phyloP scores from a whole-genome alignment of 2,329 filamentous ascomycete species.

The Monosporascus sp. region DNA sequence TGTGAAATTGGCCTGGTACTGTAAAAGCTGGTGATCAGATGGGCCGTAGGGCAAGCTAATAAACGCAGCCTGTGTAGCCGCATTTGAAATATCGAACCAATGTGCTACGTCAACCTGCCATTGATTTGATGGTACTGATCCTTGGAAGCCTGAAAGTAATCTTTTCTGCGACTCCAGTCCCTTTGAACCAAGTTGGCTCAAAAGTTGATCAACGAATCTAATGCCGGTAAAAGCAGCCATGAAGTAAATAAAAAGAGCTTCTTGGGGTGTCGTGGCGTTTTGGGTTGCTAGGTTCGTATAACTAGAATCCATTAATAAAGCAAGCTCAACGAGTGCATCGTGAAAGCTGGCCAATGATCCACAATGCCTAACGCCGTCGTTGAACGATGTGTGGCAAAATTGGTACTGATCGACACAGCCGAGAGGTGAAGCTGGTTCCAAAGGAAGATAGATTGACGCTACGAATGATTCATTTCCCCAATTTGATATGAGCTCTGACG shows the following conservation, averaged over 20 bases:
- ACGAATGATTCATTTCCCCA: too few species aligned
- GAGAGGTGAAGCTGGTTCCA: conserved; percentile 5
- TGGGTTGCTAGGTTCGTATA: neutral
- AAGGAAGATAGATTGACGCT: neutral
- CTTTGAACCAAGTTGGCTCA: neutral
- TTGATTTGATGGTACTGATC: conserved; percentile 29
- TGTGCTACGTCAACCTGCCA: conserved; percentile 16
- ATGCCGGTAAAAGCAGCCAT: rapidly evolving
- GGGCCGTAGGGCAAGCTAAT: neutral
- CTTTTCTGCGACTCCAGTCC: neutral
- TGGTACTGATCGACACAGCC: conserved; percentile 7
- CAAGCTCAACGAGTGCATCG: neutral
- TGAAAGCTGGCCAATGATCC: neutral
- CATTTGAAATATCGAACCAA: neutral
- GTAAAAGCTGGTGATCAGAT: neutral
- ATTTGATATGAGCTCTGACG: too few species aligned
- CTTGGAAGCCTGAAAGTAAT: neutral
- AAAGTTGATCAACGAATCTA: too few species aligned
- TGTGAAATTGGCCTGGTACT: neutral
- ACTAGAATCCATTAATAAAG: neutral
- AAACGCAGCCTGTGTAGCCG: neutral
- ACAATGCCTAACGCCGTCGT: neutral
- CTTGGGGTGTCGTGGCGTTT: neutral
- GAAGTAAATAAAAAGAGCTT: neutral
- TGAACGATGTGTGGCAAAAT: conserved; percentile 2